A percentile compares a stretch with the other conserved stretches of the same genome.
Evolutionary conservation across 1,139 yeast genomes (phyloP).

Genomic region (Blastobotrys apis): DNA sequence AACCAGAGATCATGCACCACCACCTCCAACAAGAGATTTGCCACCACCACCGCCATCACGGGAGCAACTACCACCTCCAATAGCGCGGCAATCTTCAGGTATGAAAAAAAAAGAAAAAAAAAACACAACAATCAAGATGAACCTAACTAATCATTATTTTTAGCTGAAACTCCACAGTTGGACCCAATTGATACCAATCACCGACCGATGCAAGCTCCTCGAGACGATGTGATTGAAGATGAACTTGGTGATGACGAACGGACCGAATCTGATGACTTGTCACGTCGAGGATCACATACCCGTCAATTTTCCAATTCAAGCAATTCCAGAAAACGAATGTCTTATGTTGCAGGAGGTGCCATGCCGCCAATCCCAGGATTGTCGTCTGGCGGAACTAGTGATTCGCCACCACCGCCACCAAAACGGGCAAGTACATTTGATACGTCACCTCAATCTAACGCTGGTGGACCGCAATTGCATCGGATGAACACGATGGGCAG

Average conservation of each 20-base stretch:
- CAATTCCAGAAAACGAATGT: slow-evolving; percentile 18
- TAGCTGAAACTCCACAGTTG: slow-evolving; percentile 6
- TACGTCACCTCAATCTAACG: slow-evolving; percentile 1
- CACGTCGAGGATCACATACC: neutral
- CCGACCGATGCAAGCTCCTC: neutral
- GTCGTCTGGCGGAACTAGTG: slow-evolving; percentile 6
- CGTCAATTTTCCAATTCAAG: slow-evolving; percentile 4
- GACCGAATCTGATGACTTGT: slow-evolving; percentile 33
- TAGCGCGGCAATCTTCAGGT: slow-evolving; percentile 4
- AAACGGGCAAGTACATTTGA: slow-evolving; percentile 18
- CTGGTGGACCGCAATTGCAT: slow-evolving; percentile 8
- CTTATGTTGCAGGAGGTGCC: slow-evolving; percentile 28
- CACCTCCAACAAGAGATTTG: neutral
- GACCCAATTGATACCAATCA: slow-evolving; percentile 5
- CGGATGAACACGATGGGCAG: slow-evolving; percentile 7
- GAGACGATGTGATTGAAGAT: slow-evolving; percentile 23
- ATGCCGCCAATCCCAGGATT: slow-evolving; percentile 28
- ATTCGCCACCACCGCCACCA: slow-evolving; percentile 3
- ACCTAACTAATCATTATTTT: no score
- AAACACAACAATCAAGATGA: no score
- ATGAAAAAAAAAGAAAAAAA: neutral
- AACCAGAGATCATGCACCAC: slow-evolving; percentile 9
- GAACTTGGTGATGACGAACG: slow-evolving; percentile 35
- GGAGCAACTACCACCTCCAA: neutral
- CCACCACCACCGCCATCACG: slow-evolving; percentile 1